Evolutionary conservation across 192 early-diverging fungal genomes (phyloP), one percentile per base, ranked within the genome.

Genomic region (Backusella westeae): DNA sequence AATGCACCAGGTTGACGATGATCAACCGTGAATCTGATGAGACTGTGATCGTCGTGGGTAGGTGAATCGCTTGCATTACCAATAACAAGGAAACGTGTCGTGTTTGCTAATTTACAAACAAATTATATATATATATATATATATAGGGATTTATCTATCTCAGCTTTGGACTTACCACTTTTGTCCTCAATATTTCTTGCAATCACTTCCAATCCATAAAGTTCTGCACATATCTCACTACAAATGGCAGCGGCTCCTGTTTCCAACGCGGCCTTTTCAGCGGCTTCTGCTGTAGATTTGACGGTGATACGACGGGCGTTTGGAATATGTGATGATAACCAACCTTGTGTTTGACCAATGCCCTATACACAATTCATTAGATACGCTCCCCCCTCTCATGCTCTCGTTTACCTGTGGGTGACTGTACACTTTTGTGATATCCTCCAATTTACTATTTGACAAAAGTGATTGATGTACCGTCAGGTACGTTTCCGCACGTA

Each of bases 1-100:
- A 99, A 85, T 4, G 96, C 94, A 72, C 95, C 95, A 4, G 96
- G 92, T 78, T 92, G 86, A 38, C 92, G 87, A 76, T 97, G 95
- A 74, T 98, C 95, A 1, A 97, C 93, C 3, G 97, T 98, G 84
- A 99, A 97, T 73, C 86, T 90, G 17, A 99, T 70, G 34, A 96
- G 76, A 0, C 95, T 93, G 78, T 92, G 92, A 79, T 96, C 94
- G 72, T 90, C 83, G 35, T 78, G 85, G 0, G 95, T 93, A 10
- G 92, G 88, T 2, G 71, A 75, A 76, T 91, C 91, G 38, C 87
- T 90, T 19, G 87, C 85, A 77, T 87, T 88, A 4, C 92, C 91
- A 17, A 99, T 81, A 29, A 99, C 90, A 76, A 99, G 91, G 90
- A 99, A 99, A 53, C 97, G 90, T 0, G 97, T 99, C 0, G 91